Conservation (phyloP, 2,329 filamentous ascomycete genomes). For the Myrmaecium sp. region DNA sequence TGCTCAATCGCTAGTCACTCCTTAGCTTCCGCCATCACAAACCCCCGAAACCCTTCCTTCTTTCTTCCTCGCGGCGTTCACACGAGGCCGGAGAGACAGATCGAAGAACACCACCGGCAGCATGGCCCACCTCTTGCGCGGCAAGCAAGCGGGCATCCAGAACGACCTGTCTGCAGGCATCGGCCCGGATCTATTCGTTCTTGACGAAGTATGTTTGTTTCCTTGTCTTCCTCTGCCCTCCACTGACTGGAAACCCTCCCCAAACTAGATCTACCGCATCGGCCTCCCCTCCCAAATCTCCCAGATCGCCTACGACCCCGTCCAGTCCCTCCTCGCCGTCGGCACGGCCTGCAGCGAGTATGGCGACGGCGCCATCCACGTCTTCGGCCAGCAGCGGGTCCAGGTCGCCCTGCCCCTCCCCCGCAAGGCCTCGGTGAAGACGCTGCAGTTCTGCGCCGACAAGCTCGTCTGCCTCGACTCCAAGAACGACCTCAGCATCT, state of each 20-base stretch:
- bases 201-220: constrained; percentile 59
- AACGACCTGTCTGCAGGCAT: constrained; percentile 78
- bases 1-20: too few species aligned
- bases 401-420: constrained; percentile 56
- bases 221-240: constrained; percentile 10
- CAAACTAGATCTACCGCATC: constrained; percentile 54
- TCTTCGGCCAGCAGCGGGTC: constrained; percentile 71
- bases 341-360: constrained; percentile 80
- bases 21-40: too few species aligned
- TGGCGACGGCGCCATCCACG: constrained; percentile 72
- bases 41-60: too few species aligned
- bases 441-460: constrained; percentile 70
- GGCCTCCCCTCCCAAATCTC: constrained; percentile 54
- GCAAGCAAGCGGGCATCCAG: constrained; percentile 85
- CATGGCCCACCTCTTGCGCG: constrained; percentile 79
- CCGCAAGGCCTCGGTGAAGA: constrained; percentile 56
- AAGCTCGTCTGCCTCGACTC: constrained; percentile 72
- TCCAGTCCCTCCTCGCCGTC: constrained; percentile 84
- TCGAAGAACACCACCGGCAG: constrained; percentile 7
- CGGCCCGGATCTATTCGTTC: constrained; percentile 56
- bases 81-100: too few species aligned
- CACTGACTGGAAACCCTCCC: constrained; percentile 4
- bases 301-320: constrained; percentile 76
- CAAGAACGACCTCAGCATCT: constrained; percentile 72
- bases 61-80: too few species aligned